phyloP scores from a whole-genome alignment of 768 basidiomycete species.

The Naematelia aurantialba region DNA sequence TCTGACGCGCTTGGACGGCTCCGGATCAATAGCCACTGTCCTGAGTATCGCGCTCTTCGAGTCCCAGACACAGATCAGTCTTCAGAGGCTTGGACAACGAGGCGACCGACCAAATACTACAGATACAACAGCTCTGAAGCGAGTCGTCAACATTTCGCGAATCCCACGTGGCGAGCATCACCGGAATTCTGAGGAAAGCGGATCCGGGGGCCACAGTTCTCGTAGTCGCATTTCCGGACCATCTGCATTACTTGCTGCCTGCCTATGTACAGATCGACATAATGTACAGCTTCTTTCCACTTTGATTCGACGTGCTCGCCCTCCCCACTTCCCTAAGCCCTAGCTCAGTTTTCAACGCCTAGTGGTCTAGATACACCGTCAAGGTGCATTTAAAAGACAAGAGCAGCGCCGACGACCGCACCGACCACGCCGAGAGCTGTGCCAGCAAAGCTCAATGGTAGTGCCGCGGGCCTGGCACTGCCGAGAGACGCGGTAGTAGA shows the following conservation, averaged over 20 bases:
- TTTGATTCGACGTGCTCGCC: no score
- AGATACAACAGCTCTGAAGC: no score
- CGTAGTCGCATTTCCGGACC: background rate
- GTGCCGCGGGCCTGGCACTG: background rate
- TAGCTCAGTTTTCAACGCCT: background rate
- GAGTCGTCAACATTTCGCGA: background rate
- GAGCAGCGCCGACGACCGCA: slow-evolving; percentile 1
- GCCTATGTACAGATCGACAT: background rate
- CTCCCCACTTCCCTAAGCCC: background rate
- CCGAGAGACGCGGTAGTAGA: background rate
- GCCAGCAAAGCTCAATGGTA: background rate
- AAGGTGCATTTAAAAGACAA: slow-evolving; percentile 3
- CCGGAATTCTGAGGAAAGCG: background rate
- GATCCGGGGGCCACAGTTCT: background rate
- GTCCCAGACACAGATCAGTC: no score
- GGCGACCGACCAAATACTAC: no score
- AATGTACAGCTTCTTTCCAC: background rate
- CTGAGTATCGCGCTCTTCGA: no score
- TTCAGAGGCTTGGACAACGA: no score
- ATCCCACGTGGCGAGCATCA: background rate
- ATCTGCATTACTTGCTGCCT: background rate
- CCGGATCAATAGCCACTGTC: no score
- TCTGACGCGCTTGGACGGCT: no score
- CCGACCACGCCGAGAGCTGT: background rate
- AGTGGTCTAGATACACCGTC: no score